These are phyloP conservation scores for Daldinia loculata DNA, from an alignment of 495 filamentous ascomycete genomes.

Conservation along the genomic window DNA sequence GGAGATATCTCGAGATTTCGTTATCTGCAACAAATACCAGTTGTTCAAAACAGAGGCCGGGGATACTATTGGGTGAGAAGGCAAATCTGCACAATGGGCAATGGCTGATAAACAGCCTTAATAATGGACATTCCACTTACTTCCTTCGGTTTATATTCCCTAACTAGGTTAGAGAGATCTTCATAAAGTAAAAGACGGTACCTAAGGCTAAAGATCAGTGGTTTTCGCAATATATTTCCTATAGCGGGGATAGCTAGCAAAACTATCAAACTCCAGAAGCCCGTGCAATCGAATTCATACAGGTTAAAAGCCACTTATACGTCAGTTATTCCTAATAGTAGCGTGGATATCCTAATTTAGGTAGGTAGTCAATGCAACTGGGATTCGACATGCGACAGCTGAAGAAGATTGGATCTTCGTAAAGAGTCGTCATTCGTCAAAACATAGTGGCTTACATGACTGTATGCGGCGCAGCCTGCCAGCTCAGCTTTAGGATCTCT, in stretches of 20 bases:
- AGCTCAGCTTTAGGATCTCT: slow-evolving; percentile 19
- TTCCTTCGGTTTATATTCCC: background rate
- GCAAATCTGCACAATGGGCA: background rate
- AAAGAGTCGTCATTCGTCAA: slow-evolving; percentile 11
- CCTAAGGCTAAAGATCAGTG: background rate
- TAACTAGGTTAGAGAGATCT: background rate
- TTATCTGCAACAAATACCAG: background rate
- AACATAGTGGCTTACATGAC: background rate
- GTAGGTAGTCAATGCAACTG: slow-evolving; percentile 3
- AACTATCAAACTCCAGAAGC: background rate
- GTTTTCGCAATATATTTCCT: background rate
- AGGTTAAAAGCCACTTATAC: slow-evolving; percentile 1
- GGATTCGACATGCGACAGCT: slow-evolving; percentile 11
- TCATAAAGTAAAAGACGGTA: background rate
- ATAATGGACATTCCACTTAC: background rate
- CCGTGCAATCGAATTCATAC: background rate
- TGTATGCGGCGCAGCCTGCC: slow-evolving; percentile 25
- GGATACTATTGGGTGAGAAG: background rate
- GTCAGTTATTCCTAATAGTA: background rate
- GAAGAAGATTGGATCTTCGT: slow-evolving; percentile 12
- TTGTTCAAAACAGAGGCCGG: background rate
- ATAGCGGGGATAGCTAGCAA: background rate
- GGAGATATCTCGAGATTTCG: background rate
- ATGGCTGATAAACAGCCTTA: background rate
- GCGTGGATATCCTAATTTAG: background rate